These are phyloP conservation scores for Phycomyces blakesleeanus DNA, from an alignment of 192 early-diverging fungal genomes.

Conservation along the genomic window DNA sequence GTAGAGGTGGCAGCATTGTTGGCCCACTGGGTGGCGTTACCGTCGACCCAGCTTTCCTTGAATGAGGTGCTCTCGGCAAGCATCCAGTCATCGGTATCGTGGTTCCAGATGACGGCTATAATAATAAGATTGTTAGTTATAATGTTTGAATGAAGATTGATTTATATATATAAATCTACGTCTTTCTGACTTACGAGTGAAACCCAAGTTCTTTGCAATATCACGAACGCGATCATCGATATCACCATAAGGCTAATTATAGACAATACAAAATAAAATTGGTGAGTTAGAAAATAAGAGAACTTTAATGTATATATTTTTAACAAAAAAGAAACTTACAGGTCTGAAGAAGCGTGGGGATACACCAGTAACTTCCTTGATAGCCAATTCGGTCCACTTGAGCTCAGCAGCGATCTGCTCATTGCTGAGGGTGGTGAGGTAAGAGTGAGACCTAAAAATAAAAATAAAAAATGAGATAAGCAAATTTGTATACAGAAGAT, in stretches of 20 bases:
- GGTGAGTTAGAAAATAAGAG: neutral
- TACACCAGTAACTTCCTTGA: conserved; percentile 46
- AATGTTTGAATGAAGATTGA: no score
- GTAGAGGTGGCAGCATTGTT: conserved; percentile 36
- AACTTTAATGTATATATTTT: neutral
- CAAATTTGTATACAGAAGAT: no score
- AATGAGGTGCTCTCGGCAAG: conserved; percentile 7
- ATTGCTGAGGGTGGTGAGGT: conserved; percentile 55
- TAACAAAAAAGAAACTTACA: conserved; percentile 9
- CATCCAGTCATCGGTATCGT: conserved; percentile 52
- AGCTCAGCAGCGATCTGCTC: conserved; percentile 68
- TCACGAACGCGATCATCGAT: conserved; percentile 64
- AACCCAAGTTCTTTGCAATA: conserved; percentile 48
- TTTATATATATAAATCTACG: no score
- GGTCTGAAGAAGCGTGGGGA: conserved; percentile 47
- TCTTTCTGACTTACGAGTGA: conserved; percentile 12
- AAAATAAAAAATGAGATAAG: neutral
- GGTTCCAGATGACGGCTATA: conserved; percentile 52
- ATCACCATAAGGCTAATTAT: conserved; percentile 56
- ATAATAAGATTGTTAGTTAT: conserved; percentile 13
- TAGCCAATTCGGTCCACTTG: conserved; percentile 61
- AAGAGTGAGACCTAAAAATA: conserved; percentile 43
- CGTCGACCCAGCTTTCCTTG: conserved; percentile 31
- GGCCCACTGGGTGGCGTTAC: conserved; percentile 41
- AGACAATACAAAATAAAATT: conserved; percentile 1